phyloP scores from a whole-genome alignment of 2,329 filamentous ascomycete species.

The Paradendryphiella salina region DNA sequence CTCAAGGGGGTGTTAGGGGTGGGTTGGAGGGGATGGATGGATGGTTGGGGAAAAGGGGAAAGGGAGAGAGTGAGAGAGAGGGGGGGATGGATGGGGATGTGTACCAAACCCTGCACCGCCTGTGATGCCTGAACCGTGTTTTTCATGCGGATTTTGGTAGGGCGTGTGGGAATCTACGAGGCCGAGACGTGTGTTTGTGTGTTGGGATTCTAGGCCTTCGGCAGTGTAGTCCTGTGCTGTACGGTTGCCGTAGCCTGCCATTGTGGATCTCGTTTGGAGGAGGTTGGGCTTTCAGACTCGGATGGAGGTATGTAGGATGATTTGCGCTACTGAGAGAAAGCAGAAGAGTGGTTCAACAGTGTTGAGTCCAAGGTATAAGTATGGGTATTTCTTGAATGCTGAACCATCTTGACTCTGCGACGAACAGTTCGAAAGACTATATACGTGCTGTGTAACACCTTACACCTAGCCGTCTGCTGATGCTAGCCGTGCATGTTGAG shows the following conservation, averaged over 20 bases:
- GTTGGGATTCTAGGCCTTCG: constrained; percentile 22
- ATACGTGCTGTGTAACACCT: background rate
- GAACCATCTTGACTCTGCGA: too few relatives aligned
- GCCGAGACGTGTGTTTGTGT: constrained; percentile 37
- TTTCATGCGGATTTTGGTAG: constrained; percentile 34
- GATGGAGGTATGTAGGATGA: background rate
- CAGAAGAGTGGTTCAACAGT: too few relatives aligned
- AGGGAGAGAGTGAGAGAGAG: background rate
- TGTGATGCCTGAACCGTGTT: constrained; percentile 40
- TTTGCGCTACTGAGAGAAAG: background rate
- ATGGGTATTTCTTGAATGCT: too few relatives aligned
- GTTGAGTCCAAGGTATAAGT: too few relatives aligned
- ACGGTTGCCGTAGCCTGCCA: constrained; percentile 47
- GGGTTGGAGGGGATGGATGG: too few relatives aligned
- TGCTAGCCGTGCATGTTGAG: background rate
- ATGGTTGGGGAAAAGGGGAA: background rate
- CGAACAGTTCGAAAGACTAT: background rate
- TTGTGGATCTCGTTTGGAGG: too few relatives aligned
- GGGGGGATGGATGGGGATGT: background rate
- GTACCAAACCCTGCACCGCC: constrained; percentile 41
- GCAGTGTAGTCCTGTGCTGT: constrained; percentile 27
- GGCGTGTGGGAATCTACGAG: constrained; percentile 29
- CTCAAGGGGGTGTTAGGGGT: too few relatives aligned
- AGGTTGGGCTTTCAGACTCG: background rate
- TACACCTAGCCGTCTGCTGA: background rate